Evolutionary conservation across 208 protist species (phyloP).

Genomic region (Trypanosoma brucei): DNA sequence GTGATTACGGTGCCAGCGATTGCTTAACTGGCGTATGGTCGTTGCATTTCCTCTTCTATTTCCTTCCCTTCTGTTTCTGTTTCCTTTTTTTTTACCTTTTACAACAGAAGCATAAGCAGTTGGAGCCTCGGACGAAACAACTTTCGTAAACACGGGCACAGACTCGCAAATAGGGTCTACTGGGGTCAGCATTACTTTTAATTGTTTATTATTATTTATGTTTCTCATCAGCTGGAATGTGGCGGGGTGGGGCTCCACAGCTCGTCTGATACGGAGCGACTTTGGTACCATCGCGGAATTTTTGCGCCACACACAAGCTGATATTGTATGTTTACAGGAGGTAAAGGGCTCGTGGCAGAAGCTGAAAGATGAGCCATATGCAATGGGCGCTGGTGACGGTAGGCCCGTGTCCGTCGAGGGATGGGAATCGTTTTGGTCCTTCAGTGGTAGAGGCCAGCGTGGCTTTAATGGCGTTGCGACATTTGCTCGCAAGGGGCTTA

Average conservation of each 20-base stretch:
- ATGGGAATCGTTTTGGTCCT: slow-evolving; percentile 86
- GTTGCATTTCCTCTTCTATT: too few species aligned
- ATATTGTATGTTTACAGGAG: slow-evolving; percentile 84
- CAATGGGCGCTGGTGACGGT: slow-evolving; percentile 63
- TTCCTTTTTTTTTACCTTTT: too few species aligned
- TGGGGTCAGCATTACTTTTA: background rate
- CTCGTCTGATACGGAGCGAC: slow-evolving; percentile 56
- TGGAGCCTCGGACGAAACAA: too few species aligned
- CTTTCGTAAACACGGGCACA: too few species aligned
- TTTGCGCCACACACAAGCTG: slow-evolving; percentile 53
- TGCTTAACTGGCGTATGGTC: too few species aligned
- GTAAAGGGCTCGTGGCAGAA: slow-evolving; percentile 70
- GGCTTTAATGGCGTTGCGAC: slow-evolving; percentile 87
- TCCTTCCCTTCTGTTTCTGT: too few species aligned
- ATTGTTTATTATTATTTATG: slow-evolving; percentile 30
- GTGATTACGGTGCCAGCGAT: too few species aligned
- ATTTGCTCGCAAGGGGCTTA: slow-evolving; percentile 73
- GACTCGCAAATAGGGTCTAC: too few species aligned
- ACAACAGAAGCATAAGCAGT: too few species aligned
- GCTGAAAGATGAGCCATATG: slow-evolving; percentile 37
- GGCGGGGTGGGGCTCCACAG: slow-evolving; percentile 78
- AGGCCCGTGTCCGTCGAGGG: slow-evolving; percentile 36
- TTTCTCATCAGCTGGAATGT: slow-evolving; percentile 88
- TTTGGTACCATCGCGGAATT: slow-evolving; percentile 72
- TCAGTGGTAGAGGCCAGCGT: slow-evolving; percentile 55